Evolutionary conservation across 768 basidiomycete genomes (phyloP).

Genomic region (Termitomyces sp.): DNA sequence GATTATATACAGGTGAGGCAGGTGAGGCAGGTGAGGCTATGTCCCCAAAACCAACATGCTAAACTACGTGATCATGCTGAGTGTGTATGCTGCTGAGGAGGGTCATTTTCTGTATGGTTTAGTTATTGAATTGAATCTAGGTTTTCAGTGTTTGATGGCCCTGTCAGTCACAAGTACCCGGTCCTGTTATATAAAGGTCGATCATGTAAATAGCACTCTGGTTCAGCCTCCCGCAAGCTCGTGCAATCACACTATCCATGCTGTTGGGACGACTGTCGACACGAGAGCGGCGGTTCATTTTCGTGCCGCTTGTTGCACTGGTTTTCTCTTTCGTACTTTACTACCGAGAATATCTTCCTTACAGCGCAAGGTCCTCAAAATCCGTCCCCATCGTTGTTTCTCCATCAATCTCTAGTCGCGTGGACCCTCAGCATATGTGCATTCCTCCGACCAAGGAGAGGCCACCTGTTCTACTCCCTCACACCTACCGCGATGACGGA

Average conservation of each 20-base stretch:
- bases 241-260: not conserved
- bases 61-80: too few species aligned
- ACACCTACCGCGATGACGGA: constrained; percentile 30
- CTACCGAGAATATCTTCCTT: constrained; percentile 1
- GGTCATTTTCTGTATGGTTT: too few species aligned
- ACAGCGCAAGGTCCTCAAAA: not conserved
- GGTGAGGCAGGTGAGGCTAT: too few species aligned
- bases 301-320: constrained; percentile 8
- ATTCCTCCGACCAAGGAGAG: not conserved
- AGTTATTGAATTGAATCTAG: too few species aligned
- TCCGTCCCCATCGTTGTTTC: not conserved
- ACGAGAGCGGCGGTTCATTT: constrained; percentile 7
- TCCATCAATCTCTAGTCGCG: not conserved
- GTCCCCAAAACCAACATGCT: too few species aligned
- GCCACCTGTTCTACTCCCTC: constrained; percentile 19
- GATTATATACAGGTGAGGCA: too few species aligned
- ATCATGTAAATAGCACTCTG: not conserved
- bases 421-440: constrained; percentile 3
- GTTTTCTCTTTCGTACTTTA: constrained; percentile 11
- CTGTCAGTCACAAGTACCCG: not conserved
- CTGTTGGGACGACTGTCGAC: constrained; percentile 2
- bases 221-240: not conserved
- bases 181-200: not conserved
- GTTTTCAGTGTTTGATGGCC: not conserved
- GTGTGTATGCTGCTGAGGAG: too few species aligned